phyloP scores from a whole-genome alignment of 225 moss, liverwort and hornwort species.

The Thuidium tamariscinum region DNA sequence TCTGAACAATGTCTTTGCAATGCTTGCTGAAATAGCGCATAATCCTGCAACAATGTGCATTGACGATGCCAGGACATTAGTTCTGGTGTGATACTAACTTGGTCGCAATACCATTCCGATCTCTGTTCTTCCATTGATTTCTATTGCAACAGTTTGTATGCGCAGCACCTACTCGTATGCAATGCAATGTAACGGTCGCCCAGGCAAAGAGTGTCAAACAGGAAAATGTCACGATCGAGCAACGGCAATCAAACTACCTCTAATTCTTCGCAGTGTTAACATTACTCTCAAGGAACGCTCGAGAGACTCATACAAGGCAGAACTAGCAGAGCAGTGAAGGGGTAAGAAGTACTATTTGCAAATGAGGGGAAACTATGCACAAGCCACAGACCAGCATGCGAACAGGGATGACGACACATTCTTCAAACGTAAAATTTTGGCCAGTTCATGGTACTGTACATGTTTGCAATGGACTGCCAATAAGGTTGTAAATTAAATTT shows the following conservation, averaged over 20 bases:
- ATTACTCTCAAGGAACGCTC: background rate
- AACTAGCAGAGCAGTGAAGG: background rate
- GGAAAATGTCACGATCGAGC: background rate
- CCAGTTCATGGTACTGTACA: too few species aligned
- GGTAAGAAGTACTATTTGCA: background rate
- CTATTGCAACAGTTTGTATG: background rate
- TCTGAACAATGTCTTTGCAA: background rate
- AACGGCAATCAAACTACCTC: background rate
- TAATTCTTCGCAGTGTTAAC: background rate
- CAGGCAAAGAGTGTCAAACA: background rate
- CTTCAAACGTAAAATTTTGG: background rate
- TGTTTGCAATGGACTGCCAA: background rate
- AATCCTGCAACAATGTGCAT: too few species aligned
- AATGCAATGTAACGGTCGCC: background rate
- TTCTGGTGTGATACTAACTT: background rate
- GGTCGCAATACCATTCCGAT: too few species aligned
- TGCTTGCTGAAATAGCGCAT: background rate
- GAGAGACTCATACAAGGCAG: background rate
- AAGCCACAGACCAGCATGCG: background rate
- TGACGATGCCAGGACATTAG: background rate
- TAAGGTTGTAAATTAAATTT: background rate
- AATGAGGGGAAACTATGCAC: background rate
- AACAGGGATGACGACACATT: too few species aligned
- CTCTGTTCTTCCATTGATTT: too few species aligned
- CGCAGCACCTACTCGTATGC: background rate